These are phyloP conservation scores for Hibiscus tridactylites DNA, from an alignment of 345 rosid species.

Conservation along the genomic window DNA sequence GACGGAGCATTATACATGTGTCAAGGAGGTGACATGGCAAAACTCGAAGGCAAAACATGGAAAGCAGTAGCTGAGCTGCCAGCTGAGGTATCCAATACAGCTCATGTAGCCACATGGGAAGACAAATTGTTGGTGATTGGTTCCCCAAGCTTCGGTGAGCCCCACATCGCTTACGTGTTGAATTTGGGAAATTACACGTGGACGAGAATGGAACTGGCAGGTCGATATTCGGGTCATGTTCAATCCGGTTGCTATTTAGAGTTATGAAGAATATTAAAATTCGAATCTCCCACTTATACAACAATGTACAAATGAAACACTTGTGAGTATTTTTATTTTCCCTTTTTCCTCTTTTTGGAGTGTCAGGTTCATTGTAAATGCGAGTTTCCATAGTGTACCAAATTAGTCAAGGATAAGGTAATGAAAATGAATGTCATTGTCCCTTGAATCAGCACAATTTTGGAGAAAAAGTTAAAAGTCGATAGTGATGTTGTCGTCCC, in stretches of 20 bases:
- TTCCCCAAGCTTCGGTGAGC: slow-evolving; percentile 20
- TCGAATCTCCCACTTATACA: no score
- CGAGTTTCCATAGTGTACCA: no score
- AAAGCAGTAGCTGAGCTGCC: slow-evolving; percentile 38
- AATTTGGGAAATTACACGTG: slow-evolving; percentile 32
- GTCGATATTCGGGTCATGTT: slow-evolving; percentile 42
- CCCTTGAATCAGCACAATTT: not conserved
- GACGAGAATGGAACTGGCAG: slow-evolving; percentile 31
- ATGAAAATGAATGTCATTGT: no score
- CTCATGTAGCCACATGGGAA: slow-evolving; percentile 32
- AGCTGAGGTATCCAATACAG: slow-evolving; percentile 29
- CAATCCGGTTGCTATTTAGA: slow-evolving; percentile 59
- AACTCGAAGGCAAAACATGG: slow-evolving; percentile 29
- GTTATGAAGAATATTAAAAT: slow-evolving; percentile 7
- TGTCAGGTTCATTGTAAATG: no score
- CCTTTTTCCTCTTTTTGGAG: no score
- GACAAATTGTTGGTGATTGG: slow-evolving; percentile 60
- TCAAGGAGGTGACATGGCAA: slow-evolving; percentile 31
- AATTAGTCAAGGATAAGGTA: no score
- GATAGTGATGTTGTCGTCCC: not conserved
- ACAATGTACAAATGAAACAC: not conserved
- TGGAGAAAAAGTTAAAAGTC: not conserved
- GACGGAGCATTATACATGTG: slow-evolving; percentile 34
- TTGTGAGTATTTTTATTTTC: no score
- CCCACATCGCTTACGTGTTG: slow-evolving; percentile 26